A percentile compares a stretch with the other conserved stretches of the same genome.
Conservation (phyloP, 129 eudicot species). For the Dittrichia graveolens region DNA sequence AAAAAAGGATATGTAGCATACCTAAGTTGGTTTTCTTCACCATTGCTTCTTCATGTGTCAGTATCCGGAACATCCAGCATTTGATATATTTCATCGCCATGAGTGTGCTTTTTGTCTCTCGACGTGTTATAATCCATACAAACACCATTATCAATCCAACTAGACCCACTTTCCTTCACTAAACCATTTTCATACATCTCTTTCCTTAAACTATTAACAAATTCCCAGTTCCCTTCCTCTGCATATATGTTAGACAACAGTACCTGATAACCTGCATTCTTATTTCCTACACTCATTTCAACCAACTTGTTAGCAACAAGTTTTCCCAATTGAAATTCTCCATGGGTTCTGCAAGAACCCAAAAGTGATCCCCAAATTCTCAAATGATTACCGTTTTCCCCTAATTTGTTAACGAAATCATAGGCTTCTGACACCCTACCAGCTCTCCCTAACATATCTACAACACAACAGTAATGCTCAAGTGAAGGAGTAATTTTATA, state of each 20-base stretch:
- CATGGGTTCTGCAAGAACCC: constrained; percentile 70
- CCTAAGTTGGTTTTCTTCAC: constrained; percentile 27
- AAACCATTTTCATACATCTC: constrained; percentile 67
- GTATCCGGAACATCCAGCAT: constrained; percentile 49
- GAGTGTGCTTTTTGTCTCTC: constrained; percentile 53
- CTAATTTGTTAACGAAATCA: constrained; percentile 56
- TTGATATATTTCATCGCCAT: constrained; percentile 46
- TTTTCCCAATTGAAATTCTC: constrained; percentile 70
- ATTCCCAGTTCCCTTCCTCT: constrained; percentile 78
- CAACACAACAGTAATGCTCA: constrained; percentile 85
- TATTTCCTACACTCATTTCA: constrained; percentile 51
- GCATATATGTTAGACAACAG: constrained; percentile 79
- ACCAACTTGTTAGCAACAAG: constrained; percentile 66
- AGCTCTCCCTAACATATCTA: constrained; percentile 92
- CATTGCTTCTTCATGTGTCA: constrained; percentile 51
- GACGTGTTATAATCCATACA: constrained; percentile 48
- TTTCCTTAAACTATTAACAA: constrained; percentile 59
- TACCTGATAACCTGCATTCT: constrained; percentile 62
- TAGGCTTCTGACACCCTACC: constrained; percentile 86
- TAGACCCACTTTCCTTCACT: constrained; percentile 69
- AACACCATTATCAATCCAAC: constrained; percentile 77
- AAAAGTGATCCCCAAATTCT: constrained; percentile 92
- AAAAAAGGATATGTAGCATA: constrained; percentile 13
- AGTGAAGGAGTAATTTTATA: constrained; percentile 54
- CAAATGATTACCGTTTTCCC: constrained; percentile 59